These are phyloP conservation scores for Nicotiana rustica DNA, from an alignment of 305 asterid genomes.

Conservation along the genomic window DNA sequence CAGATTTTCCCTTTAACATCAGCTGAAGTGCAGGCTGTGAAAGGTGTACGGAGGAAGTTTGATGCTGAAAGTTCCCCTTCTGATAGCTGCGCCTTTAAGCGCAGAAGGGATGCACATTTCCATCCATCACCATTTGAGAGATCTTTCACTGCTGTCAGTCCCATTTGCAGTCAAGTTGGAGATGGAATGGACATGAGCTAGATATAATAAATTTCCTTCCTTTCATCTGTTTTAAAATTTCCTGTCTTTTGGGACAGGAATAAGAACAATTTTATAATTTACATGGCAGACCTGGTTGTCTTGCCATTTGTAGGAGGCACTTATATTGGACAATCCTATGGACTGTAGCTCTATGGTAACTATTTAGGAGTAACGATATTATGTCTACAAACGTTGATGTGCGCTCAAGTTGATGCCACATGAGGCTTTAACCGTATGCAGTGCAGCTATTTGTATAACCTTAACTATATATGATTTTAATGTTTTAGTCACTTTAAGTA, in stretches of 20 bases:
- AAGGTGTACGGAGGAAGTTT: constrained; percentile 87
- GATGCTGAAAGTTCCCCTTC: constrained; percentile 68
- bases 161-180: constrained; percentile 85
- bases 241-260: constrained; percentile 46
- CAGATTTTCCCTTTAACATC: constrained; percentile 72
- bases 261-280: constrained; percentile 51
- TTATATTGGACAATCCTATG: constrained; percentile 54
- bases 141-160: constrained; percentile 76
- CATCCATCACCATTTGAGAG: constrained; percentile 92
- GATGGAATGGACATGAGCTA: constrained; percentile 96
- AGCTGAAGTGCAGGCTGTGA: constrained; percentile 85
- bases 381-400: constrained; percentile 51
- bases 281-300: constrained; percentile 61
- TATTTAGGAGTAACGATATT: constrained; percentile 56
- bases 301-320: constrained; percentile 68
- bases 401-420: constrained; percentile 43
- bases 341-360: constrained; percentile 59
- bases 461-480: not conserved
- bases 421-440: constrained; percentile 33
- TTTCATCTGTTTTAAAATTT: constrained; percentile 44
- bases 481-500: constrained; percentile 13
- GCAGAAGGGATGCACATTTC: constrained; percentile 85
- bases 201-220: constrained; percentile 51
- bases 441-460: constrained; percentile 43
- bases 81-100: constrained; percentile 78